phyloP scores from a whole-genome alignment of 768 basidiomycete species.

The Leccinellum luteum region DNA sequence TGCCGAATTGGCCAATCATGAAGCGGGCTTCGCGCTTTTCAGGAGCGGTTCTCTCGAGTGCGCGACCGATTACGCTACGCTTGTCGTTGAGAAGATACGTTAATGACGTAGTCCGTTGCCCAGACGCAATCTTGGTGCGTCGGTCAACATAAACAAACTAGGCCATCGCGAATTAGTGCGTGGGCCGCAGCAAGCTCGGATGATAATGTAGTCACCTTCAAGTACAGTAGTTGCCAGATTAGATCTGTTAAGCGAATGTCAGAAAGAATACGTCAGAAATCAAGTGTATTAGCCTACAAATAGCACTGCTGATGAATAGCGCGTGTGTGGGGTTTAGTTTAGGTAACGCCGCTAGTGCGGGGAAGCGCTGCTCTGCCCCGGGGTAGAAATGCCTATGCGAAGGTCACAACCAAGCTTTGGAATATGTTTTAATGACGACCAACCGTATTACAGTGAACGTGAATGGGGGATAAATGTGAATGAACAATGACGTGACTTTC shows the following conservation, averaged over 20 bases:
- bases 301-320: slow-evolving; percentile 73
- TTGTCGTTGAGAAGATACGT: slow-evolving; percentile 88
- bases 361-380: slow-evolving; percentile 75
- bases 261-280: slow-evolving; percentile 10
- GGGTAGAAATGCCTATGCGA: slow-evolving; percentile 81
- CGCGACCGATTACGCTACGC: slow-evolving; percentile 74
- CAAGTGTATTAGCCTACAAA: slow-evolving; percentile 56
- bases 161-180: slow-evolving; percentile 1
- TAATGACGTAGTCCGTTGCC: slow-evolving; percentile 88
- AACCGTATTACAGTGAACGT: slow-evolving; percentile 89
- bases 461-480: slow-evolving; percentile 92
- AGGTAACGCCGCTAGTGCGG: slow-evolving; percentile 71
- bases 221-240: slow-evolving; percentile 91
- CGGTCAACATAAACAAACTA: slow-evolving; percentile 88
- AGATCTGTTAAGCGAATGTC: slow-evolving; percentile 54
- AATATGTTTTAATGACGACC: slow-evolving; percentile 21
- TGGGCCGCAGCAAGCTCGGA: not conserved
- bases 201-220: slow-evolving; percentile 61
- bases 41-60: slow-evolving; percentile 57
- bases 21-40: slow-evolving; percentile 68
- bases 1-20: slow-evolving; percentile 82
- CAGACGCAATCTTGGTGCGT: slow-evolving; percentile 85
- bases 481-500: slow-evolving; percentile 92
- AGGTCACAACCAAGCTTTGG: slow-evolving; percentile 4
- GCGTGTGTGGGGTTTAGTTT: slow-evolving; percentile 69